A percentile compares a stretch with the other conserved stretches of the same genome.
phyloP scores from a whole-genome alignment of 2,329 filamentous ascomycete species.

The Elsinoe perseae region DNA sequence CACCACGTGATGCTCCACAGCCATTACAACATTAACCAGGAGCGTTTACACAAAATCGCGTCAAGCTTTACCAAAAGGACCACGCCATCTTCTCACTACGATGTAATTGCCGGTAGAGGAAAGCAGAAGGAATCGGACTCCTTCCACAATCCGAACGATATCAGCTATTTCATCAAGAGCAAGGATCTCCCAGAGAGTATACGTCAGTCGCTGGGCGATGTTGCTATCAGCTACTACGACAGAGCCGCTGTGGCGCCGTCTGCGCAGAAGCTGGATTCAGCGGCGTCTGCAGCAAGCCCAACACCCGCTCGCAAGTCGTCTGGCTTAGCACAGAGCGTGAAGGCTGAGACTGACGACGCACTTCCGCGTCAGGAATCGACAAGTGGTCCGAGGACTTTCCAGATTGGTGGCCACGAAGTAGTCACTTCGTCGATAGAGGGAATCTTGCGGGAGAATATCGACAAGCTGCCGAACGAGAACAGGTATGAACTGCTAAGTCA shows the following conservation, averaged over 20 bases:
- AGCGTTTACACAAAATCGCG: constrained; percentile 77
- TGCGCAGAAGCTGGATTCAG: constrained; percentile 30
- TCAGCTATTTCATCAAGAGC: constrained; percentile 63
- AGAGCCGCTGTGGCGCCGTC: constrained; percentile 29
- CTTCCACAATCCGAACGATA: constrained; percentile 70
- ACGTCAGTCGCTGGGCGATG: constrained; percentile 73
- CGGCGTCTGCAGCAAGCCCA: constrained; percentile 56
- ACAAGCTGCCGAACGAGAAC: constrained; percentile 61
- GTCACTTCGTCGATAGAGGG: constrained; percentile 35
- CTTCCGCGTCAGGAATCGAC: constrained; percentile 23
- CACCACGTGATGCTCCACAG: constrained; percentile 57
- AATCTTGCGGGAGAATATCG: constrained; percentile 35
- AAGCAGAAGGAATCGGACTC: constrained; percentile 61
- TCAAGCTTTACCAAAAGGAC: constrained; percentile 68
- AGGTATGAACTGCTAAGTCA: constrained; percentile 82
- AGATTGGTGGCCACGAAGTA: constrained; percentile 51
- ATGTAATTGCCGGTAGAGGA: constrained; percentile 55
- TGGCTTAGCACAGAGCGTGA: constrained; percentile 44
- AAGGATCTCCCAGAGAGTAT: constrained; percentile 32
- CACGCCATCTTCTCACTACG: constrained; percentile 46
- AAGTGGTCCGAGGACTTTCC: constrained; percentile 47
- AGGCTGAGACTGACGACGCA: constrained; percentile 30
- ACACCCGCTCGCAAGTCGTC: constrained; percentile 66
- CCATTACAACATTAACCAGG: constrained; percentile 67
- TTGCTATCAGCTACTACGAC: constrained; percentile 73